Conservation (phyloP, 768 basidiomycete genomes). For the Boletus reticuloceps region DNA sequence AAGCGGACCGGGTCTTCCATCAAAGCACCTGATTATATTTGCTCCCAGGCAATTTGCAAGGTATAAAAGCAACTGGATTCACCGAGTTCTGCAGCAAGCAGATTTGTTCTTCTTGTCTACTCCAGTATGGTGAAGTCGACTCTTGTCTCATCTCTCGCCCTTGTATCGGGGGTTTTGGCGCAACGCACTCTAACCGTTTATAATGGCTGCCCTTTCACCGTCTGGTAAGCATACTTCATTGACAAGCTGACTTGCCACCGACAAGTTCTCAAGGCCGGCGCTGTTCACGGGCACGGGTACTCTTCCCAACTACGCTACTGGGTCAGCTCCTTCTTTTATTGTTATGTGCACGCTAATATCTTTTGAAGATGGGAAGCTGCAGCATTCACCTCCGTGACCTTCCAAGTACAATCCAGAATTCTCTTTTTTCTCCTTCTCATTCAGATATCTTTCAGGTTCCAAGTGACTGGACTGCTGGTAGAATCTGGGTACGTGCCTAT, state of each 20-base stretch:
- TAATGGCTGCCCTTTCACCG: slow-evolving; percentile 66
- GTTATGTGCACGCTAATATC: not conserved
- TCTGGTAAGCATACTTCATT: slow-evolving; percentile 45
- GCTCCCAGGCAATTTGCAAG: not conserved
- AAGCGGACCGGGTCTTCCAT: not conserved
- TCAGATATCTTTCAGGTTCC: slow-evolving; percentile 40
- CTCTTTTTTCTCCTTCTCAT: not conserved
- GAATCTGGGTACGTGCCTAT: slow-evolving; percentile 52
- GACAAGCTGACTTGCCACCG: not conserved
- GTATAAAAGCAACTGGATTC: slow-evolving; percentile 16
- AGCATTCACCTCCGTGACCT: slow-evolving; percentile 24
- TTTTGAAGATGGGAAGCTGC: slow-evolving; percentile 34
- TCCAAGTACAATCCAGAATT: slow-evolving; percentile 16
- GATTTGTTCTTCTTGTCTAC: not conserved
- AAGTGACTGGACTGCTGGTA: slow-evolving; percentile 61
- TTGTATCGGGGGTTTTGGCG: slow-evolving; percentile 33
- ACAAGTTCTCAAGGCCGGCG: slow-evolving; percentile 41
- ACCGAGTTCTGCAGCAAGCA: not conserved
- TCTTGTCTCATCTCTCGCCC: slow-evolving; percentile 26
- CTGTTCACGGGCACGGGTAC: slow-evolving; percentile 60
- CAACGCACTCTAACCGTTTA: slow-evolving; percentile 59
- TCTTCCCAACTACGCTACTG: slow-evolving; percentile 41
- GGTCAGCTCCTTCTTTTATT: slow-evolving; percentile 34
- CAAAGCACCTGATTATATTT: not conserved
- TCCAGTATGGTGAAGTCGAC: slow-evolving; percentile 21